phyloP scores from a whole-genome alignment of 2,329 filamentous ascomycete genomes.

The Verticillium zaregamsianum region DNA sequence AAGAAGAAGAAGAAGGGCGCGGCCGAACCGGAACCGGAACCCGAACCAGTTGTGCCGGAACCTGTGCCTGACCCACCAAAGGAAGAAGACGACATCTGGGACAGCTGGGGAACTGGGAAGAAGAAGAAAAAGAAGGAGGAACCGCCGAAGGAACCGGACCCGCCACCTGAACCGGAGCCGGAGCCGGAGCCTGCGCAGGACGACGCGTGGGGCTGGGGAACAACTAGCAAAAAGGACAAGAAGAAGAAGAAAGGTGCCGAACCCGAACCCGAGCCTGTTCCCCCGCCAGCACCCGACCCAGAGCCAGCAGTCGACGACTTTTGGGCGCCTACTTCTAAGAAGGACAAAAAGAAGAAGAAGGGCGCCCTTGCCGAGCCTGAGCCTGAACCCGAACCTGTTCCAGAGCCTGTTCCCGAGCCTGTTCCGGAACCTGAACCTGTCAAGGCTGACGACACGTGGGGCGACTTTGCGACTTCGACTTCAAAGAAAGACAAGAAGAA shows the following conservation, averaged over 20 bases:
- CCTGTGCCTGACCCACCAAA: slow-evolving; percentile 19
- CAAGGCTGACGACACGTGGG: slow-evolving; percentile 11
- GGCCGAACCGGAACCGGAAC: slow-evolving; percentile 12
- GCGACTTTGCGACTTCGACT: slow-evolving; percentile 26
- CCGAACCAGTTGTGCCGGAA: slow-evolving; percentile 20
- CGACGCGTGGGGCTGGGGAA: slow-evolving; percentile 12
- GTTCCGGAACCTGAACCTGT: slow-evolving; percentile 14
- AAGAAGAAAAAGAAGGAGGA: slow-evolving; percentile 37
- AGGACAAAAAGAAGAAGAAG: slow-evolving; percentile 30
- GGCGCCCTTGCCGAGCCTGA: slow-evolving; percentile 16
- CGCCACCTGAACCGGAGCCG: slow-evolving; percentile 11
- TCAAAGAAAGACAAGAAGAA: slow-evolving; percentile 30
- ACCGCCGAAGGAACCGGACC: slow-evolving; percentile 20
- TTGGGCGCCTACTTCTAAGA: slow-evolving; percentile 21
- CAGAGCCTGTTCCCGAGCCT: slow-evolving; percentile 21
- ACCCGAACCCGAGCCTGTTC: slow-evolving; percentile 18
- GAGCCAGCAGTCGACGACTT: slow-evolving; percentile 8
- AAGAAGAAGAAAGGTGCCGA: slow-evolving; percentile 24
- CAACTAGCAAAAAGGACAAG: slow-evolving; percentile 20
- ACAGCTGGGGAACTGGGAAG: slow-evolving; percentile 29
- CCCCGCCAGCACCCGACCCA: slow-evolving; percentile 12
- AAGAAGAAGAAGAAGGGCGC: slow-evolving; percentile 4
- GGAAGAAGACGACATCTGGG: slow-evolving; percentile 26
- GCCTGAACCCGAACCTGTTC: slow-evolving; percentile 14
- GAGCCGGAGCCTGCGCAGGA: slow-evolving; percentile 15